Evolutionary conservation across 129 eudicot genomes (phyloP), one percentile per base, ranked within the genome.

Genomic region (Lactuca saligna): DNA sequence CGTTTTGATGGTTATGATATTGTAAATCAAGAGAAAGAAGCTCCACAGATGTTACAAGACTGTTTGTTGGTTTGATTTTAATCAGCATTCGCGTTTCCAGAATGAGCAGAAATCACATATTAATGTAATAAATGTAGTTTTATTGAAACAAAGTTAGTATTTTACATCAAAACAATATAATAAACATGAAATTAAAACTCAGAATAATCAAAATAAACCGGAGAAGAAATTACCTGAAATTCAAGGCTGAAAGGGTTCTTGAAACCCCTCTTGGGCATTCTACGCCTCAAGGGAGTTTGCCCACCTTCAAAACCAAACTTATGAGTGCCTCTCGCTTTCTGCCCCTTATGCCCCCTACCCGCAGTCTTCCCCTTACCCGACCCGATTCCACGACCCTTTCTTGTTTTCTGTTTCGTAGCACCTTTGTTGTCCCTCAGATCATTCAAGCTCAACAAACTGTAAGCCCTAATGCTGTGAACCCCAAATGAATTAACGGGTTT

Each of bases 281-380:
- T 80, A 0, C 98, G 80, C 37, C 98, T 85, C 58, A 93, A 71
- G 4, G 98, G 98, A 56, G 98, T 93, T 77, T 93, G 98, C 0
- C 98, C 98, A 75, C 98, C 98, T 80, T 93, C 98, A 68, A 93
- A 93, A 3, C 98, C 98, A 58, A 93, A 89, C 82, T 89, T 93
- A 59, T 54, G 61, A 57, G 96, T 89, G 6, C 98, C 97, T 63
- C 98, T 80, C 14, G 98, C 98, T 56, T 87, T 87, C 88, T 93
- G 98, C 17, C 98, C 98, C 85, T 93, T 93, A 72, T 93, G 98
- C 20, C 98, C 98, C 61, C 98, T 70, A 7, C 98, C 98, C 3
- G 95, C 98, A 7, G 98, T 93, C 84, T 93, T 93, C 2, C 98
- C 98, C 66, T 89, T 86, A 20, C 98, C 98, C 58, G 98, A 93